phyloP scores from a whole-genome alignment of 2,329 filamentous ascomycete genomes.

The Penicillium sp. region DNA sequence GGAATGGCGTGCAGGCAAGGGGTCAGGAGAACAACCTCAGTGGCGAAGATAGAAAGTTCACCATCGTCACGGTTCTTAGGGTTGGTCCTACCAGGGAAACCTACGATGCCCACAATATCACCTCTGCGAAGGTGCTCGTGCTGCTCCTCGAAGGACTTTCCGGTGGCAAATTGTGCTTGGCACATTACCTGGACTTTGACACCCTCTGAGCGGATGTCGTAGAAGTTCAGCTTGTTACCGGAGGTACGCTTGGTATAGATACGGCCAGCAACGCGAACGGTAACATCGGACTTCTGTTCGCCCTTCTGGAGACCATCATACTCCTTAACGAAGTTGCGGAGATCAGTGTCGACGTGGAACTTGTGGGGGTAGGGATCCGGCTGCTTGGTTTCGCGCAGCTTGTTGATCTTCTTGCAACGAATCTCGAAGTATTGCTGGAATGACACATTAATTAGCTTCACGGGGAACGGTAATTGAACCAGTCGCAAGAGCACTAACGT shows the following conservation, averaged over 20 bases:
- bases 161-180: slow-evolving; percentile 73
- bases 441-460: slow-evolving; percentile 10
- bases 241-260: slow-evolving; percentile 84
- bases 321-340: slow-evolving; percentile 74
- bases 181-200: slow-evolving; percentile 87
- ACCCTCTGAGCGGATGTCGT: slow-evolving; percentile 75
- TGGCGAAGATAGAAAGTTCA: slow-evolving; percentile 90
- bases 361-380: slow-evolving; percentile 91
- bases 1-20: slow-evolving; percentile 91
- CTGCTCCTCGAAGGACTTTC: slow-evolving; percentile 76
- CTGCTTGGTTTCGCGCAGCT: slow-evolving; percentile 67
- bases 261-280: slow-evolving; percentile 74
- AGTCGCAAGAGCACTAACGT: slow-evolving; percentile 50
- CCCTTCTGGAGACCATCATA: slow-evolving; percentile 80
- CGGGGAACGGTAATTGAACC: fast-evolving
- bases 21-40: slow-evolving; percentile 77
- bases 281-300: slow-evolving; percentile 71
- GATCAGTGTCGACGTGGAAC: slow-evolving; percentile 82
- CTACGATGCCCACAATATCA: slow-evolving; percentile 86
- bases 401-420: slow-evolving; percentile 76
- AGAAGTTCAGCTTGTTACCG: slow-evolving; percentile 85
- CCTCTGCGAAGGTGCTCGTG: slow-evolving; percentile 86
- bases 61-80: slow-evolving; percentile 87
- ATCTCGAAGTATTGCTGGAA: slow-evolving; percentile 90
- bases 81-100: slow-evolving; percentile 78